Percentiles rank a stretch among this genome's conserved stretches.
phyloP scores from a whole-genome alignment of 2,329 filamentous ascomycete species.

The Microsporum ferrugineum region DNA sequence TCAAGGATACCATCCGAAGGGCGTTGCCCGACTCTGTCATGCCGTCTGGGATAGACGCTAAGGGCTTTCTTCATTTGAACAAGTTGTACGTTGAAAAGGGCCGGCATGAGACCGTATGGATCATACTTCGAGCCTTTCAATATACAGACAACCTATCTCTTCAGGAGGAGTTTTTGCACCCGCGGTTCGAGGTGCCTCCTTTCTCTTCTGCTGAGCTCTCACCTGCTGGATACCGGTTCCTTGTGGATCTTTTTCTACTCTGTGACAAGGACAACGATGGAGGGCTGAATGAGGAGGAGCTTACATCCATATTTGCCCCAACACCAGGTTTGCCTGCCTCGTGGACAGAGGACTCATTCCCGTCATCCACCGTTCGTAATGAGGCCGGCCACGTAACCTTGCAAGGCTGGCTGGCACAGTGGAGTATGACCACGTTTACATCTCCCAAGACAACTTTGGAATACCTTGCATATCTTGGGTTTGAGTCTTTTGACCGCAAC shows the following conservation, averaged over 20 bases:
- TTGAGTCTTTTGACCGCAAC: constrained; percentile 63
- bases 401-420: constrained; percentile 95
- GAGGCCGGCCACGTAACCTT: constrained; percentile 91
- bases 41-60: constrained; percentile 63
- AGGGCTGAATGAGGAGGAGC: constrained; percentile 73
- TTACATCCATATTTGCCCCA: constrained; percentile 78
- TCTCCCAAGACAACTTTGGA: constrained; percentile 90
- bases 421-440: constrained; percentile 98
- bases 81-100: constrained; percentile 96
- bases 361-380: constrained; percentile 85
- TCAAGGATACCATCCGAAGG: constrained; percentile 76
- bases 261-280: constrained; percentile 98
- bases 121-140: constrained; percentile 85
- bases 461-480: constrained; percentile 91
- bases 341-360: constrained; percentile 83
- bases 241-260: constrained; percentile 87
- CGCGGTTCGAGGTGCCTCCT: constrained; percentile 86
- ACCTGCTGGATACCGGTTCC: constrained; percentile 89
- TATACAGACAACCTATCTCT: constrained; percentile 92
- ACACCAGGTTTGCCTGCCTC: constrained; percentile 79
- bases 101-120: constrained; percentile 96
- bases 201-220: constrained; percentile 89
- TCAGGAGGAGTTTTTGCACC: constrained; percentile 81
- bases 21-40: constrained; percentile 51
- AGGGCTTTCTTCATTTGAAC: constrained; percentile 80